Conservation (phyloP, 148 eudicot species). For the Dianthus caryophyllus region DNA sequence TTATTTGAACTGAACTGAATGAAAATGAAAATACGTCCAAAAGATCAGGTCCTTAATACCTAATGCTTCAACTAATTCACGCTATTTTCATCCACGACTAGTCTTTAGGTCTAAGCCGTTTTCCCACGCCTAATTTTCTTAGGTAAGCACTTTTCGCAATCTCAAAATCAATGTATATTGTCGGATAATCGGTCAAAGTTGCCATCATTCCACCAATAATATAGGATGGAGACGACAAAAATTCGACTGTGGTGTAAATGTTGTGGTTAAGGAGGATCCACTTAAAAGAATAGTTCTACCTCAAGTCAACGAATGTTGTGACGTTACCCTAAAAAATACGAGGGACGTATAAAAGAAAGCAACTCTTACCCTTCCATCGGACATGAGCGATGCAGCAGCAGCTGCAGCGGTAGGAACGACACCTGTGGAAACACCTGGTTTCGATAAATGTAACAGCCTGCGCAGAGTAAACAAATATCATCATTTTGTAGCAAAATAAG, state of each 20-base stretch:
- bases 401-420: conserved; percentile 91
- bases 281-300: not conserved
- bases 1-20: too few relatives aligned
- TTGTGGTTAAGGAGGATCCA: not conserved
- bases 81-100: too few relatives aligned
- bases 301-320: not conserved
- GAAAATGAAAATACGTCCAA: too few relatives aligned
- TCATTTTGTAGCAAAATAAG: not conserved
- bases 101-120: too few relatives aligned
- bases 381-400: conserved; percentile 93
- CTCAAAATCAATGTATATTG: too few relatives aligned
- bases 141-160: too few relatives aligned
- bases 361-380: conserved; percentile 40
- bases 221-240: not conserved
- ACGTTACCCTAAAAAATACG: too few relatives aligned
- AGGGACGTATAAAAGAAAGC: not conserved
- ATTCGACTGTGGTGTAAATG: not conserved
- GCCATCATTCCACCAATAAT: too few relatives aligned
- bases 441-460: conserved; percentile 89
- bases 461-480: not conserved
- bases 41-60: too few relatives aligned
- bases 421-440: conserved; percentile 81
- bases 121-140: too few relatives aligned
- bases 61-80: too few relatives aligned
- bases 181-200: too few relatives aligned